These are phyloP conservation scores for Podospora sp. DNA, from an alignment of 495 filamentous ascomycete genomes.

Conservation along the genomic window DNA sequence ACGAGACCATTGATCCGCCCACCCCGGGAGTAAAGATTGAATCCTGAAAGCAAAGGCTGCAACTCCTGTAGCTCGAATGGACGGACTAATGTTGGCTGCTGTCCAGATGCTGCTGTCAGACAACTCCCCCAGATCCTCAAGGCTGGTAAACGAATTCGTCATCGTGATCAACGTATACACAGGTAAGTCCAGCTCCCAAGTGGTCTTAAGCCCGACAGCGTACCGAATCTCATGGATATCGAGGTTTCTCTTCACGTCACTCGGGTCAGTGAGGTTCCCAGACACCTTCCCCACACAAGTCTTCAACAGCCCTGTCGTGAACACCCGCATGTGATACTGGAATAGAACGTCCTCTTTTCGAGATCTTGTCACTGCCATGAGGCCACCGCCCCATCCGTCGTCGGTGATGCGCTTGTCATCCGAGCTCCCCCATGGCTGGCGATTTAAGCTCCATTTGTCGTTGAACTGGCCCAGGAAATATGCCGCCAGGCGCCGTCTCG, in stretches of 20 bases:
- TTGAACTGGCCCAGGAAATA: constrained; percentile 2
- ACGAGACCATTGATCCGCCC: not conserved
- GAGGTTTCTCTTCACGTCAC: constrained; percentile 2
- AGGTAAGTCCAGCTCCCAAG: constrained; percentile 6
- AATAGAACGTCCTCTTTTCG: constrained; percentile 3
- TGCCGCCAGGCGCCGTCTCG: not conserved
- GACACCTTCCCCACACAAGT: not conserved
- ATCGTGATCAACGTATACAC: constrained; percentile 2
- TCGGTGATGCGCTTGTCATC: constrained; percentile 1
- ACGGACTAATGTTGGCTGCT: not conserved
- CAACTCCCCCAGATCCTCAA: constrained; percentile 1
- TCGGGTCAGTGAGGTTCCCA: constrained; percentile 5
- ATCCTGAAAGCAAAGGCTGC: constrained; percentile 9
- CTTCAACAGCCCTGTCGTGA: not conserved
- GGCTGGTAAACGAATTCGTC: constrained; percentile 5
- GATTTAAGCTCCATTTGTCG: not conserved
- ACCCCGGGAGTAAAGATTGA: not conserved
- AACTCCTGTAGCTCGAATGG: constrained; percentile 5
- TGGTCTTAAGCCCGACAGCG: constrained; percentile 5
- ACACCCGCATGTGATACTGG: constrained; percentile 11
- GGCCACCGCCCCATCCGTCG: not conserved
- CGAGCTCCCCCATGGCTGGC: constrained; percentile 3
- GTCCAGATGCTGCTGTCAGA: not conserved
- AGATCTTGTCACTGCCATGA: not conserved
- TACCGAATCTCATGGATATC: constrained; percentile 11